A percentile compares a stretch with the other conserved stretches of the same genome.
Evolutionary conservation across 164 flowering plant species (phyloP).

Genomic region (Kingdonia uniflora): DNA sequence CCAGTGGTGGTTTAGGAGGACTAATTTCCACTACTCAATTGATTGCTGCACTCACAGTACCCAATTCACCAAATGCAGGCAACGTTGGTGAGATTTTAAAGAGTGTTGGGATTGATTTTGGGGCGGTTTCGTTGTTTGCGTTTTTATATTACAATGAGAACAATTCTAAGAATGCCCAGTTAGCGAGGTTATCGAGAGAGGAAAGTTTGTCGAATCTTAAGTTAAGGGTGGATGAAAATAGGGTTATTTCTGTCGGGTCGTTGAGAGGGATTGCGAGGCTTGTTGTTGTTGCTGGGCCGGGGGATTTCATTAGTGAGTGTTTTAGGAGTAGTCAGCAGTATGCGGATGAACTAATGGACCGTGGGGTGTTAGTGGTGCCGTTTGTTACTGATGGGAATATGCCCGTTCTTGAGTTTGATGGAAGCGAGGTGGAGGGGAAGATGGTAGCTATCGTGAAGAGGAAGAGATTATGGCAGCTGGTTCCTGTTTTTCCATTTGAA

Average conservation of each 20-base stretch:
- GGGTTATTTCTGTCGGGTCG: conserved; percentile 39
- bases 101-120: conserved; percentile 73
- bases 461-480: conserved; percentile 83
- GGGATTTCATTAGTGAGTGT: conserved; percentile 48
- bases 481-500: conserved; percentile 50
- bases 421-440: conserved; percentile 20
- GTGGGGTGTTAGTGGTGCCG: conserved; percentile 89
- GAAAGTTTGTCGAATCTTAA: conserved; percentile 80
- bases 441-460: conserved; percentile 22
- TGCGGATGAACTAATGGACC: conserved; percentile 53
- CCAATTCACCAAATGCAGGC: conserved; percentile 26
- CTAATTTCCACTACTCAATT: conserved; percentile 65
- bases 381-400: conserved; percentile 58
- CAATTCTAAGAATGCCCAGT: conserved; percentile 60
- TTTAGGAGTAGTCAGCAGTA: conserved; percentile 53
- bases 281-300: conserved; percentile 82
- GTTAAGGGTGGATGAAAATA: conserved; percentile 62
- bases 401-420: conserved; percentile 54
- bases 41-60: conserved; percentile 48
- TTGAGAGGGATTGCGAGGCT: conserved; percentile 81
- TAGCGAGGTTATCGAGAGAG: conserved; percentile 82
- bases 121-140: conserved; percentile 66
- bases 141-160: conserved; percentile 65
- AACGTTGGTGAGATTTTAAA: conserved; percentile 43
- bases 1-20: conserved; percentile 75